Percentiles rank a stretch among this genome's conserved stretches.
phyloP scores from a whole-genome alignment of 495 filamentous ascomycete genomes.

The Chaetomidium leptoderma region DNA sequence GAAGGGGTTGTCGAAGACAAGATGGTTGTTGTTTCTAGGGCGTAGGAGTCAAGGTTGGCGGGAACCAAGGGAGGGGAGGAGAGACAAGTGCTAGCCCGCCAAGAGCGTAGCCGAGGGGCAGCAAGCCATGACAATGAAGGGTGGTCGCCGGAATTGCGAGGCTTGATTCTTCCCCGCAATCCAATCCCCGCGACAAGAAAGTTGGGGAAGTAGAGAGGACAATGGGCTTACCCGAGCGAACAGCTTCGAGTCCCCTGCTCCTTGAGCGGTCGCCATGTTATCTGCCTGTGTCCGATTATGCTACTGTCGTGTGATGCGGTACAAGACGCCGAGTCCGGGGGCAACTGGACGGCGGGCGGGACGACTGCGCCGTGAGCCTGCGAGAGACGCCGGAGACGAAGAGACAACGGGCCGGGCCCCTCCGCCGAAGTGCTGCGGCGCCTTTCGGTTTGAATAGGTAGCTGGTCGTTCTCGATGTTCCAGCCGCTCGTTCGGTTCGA shows the following conservation, averaged over 20 bases:
- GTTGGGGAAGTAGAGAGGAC: not conserved
- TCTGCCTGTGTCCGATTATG: not conserved
- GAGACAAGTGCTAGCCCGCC: slow-evolving; percentile 1
- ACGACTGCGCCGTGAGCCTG: not conserved
- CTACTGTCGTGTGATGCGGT: not conserved
- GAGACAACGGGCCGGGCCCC: not conserved
- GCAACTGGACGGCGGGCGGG: not conserved
- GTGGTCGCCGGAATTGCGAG: not conserved
- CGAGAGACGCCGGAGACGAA: not conserved
- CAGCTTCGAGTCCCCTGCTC: slow-evolving; percentile 95
- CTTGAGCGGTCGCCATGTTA: slow-evolving; percentile 64
- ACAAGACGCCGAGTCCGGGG: not conserved
- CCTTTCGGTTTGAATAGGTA: not conserved
- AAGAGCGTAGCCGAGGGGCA: slow-evolving; percentile 8
- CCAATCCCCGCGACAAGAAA: not conserved
- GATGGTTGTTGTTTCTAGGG: not conserved
- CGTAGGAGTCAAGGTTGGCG: not conserved
- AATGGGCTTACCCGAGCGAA: slow-evolving; percentile 87
- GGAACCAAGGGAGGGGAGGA: not conserved
- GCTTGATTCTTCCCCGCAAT: not conserved
- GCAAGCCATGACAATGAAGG: not conserved
- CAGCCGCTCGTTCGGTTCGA: not conserved
- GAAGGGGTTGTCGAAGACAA: not conserved
- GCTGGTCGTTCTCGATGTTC: not conserved
- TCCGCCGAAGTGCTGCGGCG: not conserved